A percentile compares a stretch with the other conserved stretches of the same genome.
Evolutionary conservation across 805 yeast genomes (phyloP).

Genomic region (Lipomyces sp.): DNA sequence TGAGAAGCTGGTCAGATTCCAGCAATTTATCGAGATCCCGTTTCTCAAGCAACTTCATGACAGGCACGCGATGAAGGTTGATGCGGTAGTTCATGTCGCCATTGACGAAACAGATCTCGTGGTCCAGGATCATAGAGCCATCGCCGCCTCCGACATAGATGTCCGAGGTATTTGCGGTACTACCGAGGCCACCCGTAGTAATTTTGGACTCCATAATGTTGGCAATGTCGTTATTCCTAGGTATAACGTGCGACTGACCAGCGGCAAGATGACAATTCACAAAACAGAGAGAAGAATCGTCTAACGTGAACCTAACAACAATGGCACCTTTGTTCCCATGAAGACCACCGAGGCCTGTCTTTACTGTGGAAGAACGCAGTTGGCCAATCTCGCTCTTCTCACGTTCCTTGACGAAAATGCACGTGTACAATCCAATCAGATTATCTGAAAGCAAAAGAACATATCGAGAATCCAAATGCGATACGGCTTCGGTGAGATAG

Average conservation of each 20-base stretch:
- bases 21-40: conserved; percentile 59
- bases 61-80: conserved; percentile 69
- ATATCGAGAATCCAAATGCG: conserved; percentile 48
- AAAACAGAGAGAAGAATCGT: conserved; percentile 74
- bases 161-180: conserved; percentile 19
- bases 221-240: conserved; percentile 85
- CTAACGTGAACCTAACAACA: conserved; percentile 67
- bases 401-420: conserved; percentile 66
- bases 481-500: conserved; percentile 35
- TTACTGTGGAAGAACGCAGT: conserved; percentile 74
- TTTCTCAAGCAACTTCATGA: conserved; percentile 58
- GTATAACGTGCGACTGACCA: conserved; percentile 78
- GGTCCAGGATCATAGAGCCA: conserved; percentile 65
- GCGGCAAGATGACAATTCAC: conserved; percentile 92
- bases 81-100: conserved; percentile 95
- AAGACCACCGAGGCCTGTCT: conserved; percentile 94
- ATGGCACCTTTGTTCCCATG: conserved; percentile 78
- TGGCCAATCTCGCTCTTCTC: conserved; percentile 59
- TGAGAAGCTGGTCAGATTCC: conserved; percentile 75
- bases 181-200: conserved; percentile 47
- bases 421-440: conserved; percentile 79
- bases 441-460: conserved; percentile 73
- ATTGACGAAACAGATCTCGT: conserved; percentile 83
- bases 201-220: conserved; percentile 58
- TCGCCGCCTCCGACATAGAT: conserved; percentile 49